Percentiles rank a stretch among this genome's conserved stretches.
Evolutionary conservation across 495 filamentous ascomycete species (phyloP).

Genomic region (Aspergillus sclerotiicarbonarius): DNA sequence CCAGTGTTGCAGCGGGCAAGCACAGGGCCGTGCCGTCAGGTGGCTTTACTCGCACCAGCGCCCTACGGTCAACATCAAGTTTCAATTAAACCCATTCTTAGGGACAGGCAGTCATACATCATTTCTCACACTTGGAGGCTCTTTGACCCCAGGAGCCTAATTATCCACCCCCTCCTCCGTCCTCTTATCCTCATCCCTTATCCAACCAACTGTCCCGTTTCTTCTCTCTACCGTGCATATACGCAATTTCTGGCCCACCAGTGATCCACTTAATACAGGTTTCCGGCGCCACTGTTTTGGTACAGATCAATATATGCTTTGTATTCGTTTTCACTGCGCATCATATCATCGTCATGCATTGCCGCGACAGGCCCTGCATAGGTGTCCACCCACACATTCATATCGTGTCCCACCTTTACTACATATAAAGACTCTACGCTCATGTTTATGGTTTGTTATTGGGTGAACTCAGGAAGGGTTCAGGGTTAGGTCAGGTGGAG

Average conservation of each 20-base stretch:
- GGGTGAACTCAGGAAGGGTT: constrained; percentile 1
- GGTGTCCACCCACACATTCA: constrained; percentile 1
- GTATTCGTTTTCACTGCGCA: constrained; percentile 7
- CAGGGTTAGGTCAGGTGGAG: constrained; percentile 10
- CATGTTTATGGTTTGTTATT: constrained; percentile 4
- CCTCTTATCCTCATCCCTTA: constrained; percentile 3
- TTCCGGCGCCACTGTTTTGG: constrained; percentile 30
- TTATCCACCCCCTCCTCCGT: neutral
- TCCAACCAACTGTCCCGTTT: neutral
- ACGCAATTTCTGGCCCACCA: constrained; percentile 14
- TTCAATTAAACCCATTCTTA: constrained; percentile 19
- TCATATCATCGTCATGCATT: constrained; percentile 17
- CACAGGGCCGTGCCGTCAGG: constrained; percentile 30
- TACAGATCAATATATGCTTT: constrained; percentile 22
- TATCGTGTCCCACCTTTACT: neutral
- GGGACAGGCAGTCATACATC: constrained; percentile 2
- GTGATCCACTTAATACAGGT: constrained; percentile 30
- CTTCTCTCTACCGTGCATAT: constrained; percentile 16
- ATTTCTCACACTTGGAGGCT: neutral
- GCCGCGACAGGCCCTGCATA: constrained; percentile 7
- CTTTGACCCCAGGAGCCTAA: neutral
- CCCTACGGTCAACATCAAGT: constrained; percentile 42
- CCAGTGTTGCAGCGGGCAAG: constrained; percentile 21
- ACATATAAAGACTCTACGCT: constrained; percentile 11
- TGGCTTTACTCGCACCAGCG: constrained; percentile 40